Evolutionary conservation across 116 monocot species (phyloP).

Genomic region (Zostera marina): DNA sequence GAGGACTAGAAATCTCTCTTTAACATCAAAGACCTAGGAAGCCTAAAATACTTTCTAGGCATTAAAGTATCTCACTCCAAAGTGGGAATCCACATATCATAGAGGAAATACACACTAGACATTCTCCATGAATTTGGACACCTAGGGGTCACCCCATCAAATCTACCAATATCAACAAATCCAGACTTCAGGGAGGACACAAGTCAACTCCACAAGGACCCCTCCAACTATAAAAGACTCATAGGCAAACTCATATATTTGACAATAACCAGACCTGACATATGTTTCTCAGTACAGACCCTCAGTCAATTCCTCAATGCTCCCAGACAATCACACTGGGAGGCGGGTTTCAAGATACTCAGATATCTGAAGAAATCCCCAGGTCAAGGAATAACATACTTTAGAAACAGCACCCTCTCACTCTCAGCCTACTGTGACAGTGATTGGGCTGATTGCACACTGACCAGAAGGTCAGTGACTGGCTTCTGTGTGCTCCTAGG

Average conservation of each 20-base stretch:
- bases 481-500: too few relatives aligned
- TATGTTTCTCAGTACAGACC: neutral
- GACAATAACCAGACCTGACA: neutral
- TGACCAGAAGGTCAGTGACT: too few relatives aligned
- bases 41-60: too few relatives aligned
- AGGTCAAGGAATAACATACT: slow-evolving; percentile 1
- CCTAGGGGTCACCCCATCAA: neutral
- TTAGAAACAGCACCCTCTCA: neutral
- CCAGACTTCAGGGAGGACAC: too few relatives aligned
- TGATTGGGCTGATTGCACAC: too few relatives aligned
- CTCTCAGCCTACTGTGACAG: neutral
- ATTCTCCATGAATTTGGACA: neutral
- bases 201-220: too few relatives aligned
- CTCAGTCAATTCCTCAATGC: neutral
- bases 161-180: too few relatives aligned
- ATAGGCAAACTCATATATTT: slow-evolving; percentile 1
- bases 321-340: neutral
- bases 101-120: too few relatives aligned
- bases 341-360: neutral
- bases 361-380: neutral
- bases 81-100: too few relatives aligned
- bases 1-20: too few relatives aligned
- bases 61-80: too few relatives aligned
- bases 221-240: neutral
- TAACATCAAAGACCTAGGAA: too few relatives aligned